Evolutionary conservation across 495 filamentous ascomycete genomes (phyloP).

Genomic region (Opeltia flavorubescens): DNA sequence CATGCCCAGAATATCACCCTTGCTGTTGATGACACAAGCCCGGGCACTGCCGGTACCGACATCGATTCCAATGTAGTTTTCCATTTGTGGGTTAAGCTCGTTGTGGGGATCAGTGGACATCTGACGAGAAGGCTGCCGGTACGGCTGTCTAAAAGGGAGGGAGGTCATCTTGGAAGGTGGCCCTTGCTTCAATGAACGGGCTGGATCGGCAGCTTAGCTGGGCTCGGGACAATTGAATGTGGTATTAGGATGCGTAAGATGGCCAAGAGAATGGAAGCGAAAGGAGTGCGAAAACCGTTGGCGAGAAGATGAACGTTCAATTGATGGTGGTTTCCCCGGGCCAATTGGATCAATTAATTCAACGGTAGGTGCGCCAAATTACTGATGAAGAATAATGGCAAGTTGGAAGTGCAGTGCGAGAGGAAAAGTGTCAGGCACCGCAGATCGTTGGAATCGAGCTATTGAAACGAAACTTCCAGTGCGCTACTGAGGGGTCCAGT

Average conservation of each 20-base stretch:
- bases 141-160: constrained; percentile 20
- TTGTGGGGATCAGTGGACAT: constrained; percentile 42
- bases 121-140: constrained; percentile 31
- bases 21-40: constrained; percentile 82
- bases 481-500: too few relatives aligned
- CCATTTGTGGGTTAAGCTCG: constrained; percentile 36
- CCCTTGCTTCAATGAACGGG: not conserved
- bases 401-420: not conserved
- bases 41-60: constrained; percentile 91
- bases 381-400: not conserved
- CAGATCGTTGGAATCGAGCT: too few relatives aligned
- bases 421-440: not conserved
- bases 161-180: constrained; percentile 10
- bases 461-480: too few relatives aligned
- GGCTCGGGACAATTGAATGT: not conserved
- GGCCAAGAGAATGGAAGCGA: not conserved
- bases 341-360: not conserved
- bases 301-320: not conserved
- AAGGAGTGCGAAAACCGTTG: not conserved
- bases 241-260: not conserved
- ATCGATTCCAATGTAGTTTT: constrained; percentile 83
- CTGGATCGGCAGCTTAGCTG: not conserved
- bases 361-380: not conserved
- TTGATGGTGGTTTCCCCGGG: not conserved
- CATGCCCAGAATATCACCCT: constrained; percentile 84